phyloP scores from a whole-genome alignment of 192 early-diverging fungal species.

The Dimargaris verticillata region DNA sequence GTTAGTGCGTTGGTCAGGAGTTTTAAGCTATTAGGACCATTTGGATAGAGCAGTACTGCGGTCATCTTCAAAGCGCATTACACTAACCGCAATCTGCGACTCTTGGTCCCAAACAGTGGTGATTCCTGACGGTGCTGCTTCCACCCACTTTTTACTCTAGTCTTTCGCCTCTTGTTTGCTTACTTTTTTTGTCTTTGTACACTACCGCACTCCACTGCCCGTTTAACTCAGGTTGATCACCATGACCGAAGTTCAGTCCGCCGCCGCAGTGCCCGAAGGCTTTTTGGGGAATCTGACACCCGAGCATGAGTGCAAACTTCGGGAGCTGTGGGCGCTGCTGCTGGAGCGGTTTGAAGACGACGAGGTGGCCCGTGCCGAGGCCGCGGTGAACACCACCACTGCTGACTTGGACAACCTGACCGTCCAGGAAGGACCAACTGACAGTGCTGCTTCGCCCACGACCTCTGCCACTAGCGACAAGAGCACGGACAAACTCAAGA shows the following conservation, averaged over 20 bases:
- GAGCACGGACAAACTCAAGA: no score
- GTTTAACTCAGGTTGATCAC: neutral
- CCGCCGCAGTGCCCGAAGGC: slow-evolving; percentile 12
- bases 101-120: no score
- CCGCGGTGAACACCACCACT: slow-evolving; percentile 19
- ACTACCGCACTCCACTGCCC: neutral
- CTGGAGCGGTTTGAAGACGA: slow-evolving; percentile 17
- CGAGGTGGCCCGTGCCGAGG: slow-evolving; percentile 13
- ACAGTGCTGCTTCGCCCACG: no score
- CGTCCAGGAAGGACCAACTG: no score
- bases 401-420: neutral
- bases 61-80: no score
- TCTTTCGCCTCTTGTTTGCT: neutral
- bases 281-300: slow-evolving; percentile 28
- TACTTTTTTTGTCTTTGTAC: neutral
- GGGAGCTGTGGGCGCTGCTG: slow-evolving; percentile 33
- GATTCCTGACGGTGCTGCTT: no score
- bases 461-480: no score
- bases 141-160: neutral
- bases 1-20: no score
- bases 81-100: no score
- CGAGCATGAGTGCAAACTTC: slow-evolving; percentile 25
- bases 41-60: no score
- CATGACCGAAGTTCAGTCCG: neutral
- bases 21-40: no score